Conservation (phyloP, 2,329 filamentous ascomycete species). For the Berkeleyomyces basicola region DNA sequence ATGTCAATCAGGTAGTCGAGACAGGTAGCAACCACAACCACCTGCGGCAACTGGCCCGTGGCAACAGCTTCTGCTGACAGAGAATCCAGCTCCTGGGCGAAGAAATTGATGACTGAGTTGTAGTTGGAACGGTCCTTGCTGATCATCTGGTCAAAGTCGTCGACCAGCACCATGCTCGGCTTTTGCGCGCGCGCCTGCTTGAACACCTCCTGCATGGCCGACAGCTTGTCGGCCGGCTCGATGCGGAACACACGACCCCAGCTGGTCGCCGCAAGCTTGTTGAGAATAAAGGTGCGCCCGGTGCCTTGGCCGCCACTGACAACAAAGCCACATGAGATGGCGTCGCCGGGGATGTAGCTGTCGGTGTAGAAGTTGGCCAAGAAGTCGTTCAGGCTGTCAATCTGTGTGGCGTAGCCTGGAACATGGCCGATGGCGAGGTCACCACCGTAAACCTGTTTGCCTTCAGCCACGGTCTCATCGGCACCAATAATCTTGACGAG, state of each 20-base stretch:
- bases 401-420: conserved; percentile 49
- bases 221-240: conserved; percentile 36
- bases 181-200: conserved; percentile 49
- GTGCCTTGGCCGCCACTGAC: conserved; percentile 72
- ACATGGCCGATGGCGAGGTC: conserved; percentile 28
- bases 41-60: conserved; percentile 29
- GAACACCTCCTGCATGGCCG: conserved; percentile 50
- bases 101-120: conserved; percentile 31
- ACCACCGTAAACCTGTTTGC: conserved; percentile 14
- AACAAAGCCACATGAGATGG: conserved; percentile 42
- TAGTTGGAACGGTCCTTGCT: conserved; percentile 39
- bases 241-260: conserved; percentile 57
- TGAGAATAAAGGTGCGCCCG: conserved; percentile 63
- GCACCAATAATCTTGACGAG: conserved; percentile 24
- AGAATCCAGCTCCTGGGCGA: conserved; percentile 39
- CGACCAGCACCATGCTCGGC: conserved; percentile 65
- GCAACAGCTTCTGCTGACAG: conserved; percentile 27
- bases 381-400: conserved; percentile 49
- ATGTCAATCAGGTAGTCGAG: conserved; percentile 55
- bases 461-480: conserved; percentile 16
- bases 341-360: conserved; percentile 19
- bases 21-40: conserved; percentile 62
- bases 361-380: conserved; percentile 37
- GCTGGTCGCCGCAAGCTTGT: conserved; percentile 45
- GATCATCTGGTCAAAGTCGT: conserved; percentile 57